These are phyloP conservation scores for Skeletonema tropicum DNA, from an alignment of 108 stramenopile species.

Conservation along the genomic window DNA sequence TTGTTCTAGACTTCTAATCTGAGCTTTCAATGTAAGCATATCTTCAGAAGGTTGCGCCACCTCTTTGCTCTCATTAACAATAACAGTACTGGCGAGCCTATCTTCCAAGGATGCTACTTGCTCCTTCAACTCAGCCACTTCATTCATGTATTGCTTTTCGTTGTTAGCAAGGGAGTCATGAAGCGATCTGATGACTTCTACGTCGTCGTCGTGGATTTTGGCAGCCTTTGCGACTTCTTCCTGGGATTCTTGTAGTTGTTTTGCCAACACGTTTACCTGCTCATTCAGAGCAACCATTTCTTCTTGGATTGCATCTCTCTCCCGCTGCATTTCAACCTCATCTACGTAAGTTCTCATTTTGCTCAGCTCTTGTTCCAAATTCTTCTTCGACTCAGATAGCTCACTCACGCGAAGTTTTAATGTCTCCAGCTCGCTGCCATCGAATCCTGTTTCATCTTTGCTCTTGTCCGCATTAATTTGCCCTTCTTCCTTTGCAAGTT, in stretches of 20 bases:
- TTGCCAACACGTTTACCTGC: background rate
- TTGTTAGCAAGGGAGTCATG: constrained; percentile 14
- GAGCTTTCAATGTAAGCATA: constrained; percentile 25
- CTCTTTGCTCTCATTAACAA: background rate
- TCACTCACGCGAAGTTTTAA: constrained; percentile 7
- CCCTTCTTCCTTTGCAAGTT: constrained; percentile 1
- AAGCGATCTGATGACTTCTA: constrained; percentile 1
- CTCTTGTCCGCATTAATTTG: constrained; percentile 12
- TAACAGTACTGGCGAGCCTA: background rate
- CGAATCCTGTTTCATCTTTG: constrained; percentile 2
- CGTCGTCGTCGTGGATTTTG: background rate
- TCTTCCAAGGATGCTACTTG: constrained; percentile 14
- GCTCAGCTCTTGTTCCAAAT: constrained; percentile 1
- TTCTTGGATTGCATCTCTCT: background rate
- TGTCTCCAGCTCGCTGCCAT: background rate
- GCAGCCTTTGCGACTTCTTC: constrained; percentile 5
- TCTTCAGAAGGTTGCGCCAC: constrained; percentile 22
- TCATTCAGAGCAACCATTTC: background rate
- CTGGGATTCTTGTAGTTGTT: constrained; percentile 1
- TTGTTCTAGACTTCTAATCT: constrained; percentile 14
- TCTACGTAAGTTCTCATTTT: background rate
- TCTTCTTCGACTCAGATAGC: background rate
- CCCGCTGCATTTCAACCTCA: constrained; percentile 12
- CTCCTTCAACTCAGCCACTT: constrained; percentile 18
- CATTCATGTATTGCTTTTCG: background rate